phyloP scores from a whole-genome alignment of 345 rosid species.

The Eutrema heterophyllum region DNA sequence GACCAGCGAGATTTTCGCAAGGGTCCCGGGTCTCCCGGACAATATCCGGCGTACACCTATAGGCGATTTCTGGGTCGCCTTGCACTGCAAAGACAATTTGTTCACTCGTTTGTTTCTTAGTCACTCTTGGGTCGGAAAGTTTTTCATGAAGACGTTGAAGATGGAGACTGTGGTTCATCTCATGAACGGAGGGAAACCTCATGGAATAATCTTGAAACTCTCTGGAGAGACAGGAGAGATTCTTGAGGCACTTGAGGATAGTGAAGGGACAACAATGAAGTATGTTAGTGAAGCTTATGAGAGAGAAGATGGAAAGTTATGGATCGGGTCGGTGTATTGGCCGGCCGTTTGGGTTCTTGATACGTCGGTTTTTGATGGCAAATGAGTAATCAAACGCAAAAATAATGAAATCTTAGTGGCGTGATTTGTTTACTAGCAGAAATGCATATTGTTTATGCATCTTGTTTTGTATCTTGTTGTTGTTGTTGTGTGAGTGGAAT shows the following conservation, averaged over 20 bases:
- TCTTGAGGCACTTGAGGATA: conserved; percentile 43
- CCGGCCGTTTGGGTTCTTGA: conserved; percentile 46
- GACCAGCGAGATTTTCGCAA: conserved; percentile 37
- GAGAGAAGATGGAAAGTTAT: conserved; percentile 41
- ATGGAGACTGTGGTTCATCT: conserved; percentile 40
- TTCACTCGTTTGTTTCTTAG: conserved; percentile 28
- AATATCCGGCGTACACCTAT: conserved; percentile 44
- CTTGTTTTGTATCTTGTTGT: background rate
- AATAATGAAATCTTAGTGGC: background rate
- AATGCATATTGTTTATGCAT: background rate
- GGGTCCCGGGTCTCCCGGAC: conserved; percentile 51
- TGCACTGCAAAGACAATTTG: conserved; percentile 5
- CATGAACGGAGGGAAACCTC: conserved; percentile 46
- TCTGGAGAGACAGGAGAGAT: conserved; percentile 47
- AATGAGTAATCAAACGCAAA: background rate
- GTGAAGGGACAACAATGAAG: conserved; percentile 43
- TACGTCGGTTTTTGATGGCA: background rate
- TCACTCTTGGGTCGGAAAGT: conserved; percentile 36
- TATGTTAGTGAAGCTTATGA: conserved; percentile 67
- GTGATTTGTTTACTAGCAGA: background rate
- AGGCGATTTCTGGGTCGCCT: conserved; percentile 27
- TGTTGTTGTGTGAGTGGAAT: too few relatives aligned
- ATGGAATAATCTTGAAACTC: conserved; percentile 45
- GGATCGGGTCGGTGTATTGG: conserved; percentile 58
- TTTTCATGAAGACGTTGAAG: conserved; percentile 30